Evolutionary conservation across 2,329 filamentous ascomycete species (phyloP), one percentile per base, ranked within the genome.

Genomic region (Cercospora janseana): DNA sequence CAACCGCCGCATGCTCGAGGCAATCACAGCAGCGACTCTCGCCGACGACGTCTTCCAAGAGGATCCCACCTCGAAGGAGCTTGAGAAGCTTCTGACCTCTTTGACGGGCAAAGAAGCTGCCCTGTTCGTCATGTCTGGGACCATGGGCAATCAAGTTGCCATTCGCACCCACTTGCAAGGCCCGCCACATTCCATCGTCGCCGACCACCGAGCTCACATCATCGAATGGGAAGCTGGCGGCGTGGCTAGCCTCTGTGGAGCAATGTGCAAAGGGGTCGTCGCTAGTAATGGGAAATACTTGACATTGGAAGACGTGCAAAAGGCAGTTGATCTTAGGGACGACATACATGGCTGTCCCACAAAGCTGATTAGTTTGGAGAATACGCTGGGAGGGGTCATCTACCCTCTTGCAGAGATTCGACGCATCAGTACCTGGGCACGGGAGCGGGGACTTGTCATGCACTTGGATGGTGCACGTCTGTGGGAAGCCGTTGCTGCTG

Each of bases 71-170:
- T 96, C 92, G 1, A 82, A 79, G 43, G 77, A 80, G 18, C 81
- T 97, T 31, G 87, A 96, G 68, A 71, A 77, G 37, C 84, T 87
- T 66, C 78, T 94, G 35, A 88, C 89, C 13, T 66, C 78, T 24
- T 77, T 94, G 3, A 81, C 88, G 1, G 82, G 82, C 59, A 90
- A 94, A 61, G 85, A 90, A 62, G 82, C 82, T 6, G 86, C 81
- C 0, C 75, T 96, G 4, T 83, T 95, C 46, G 88, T 95, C 48
- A 77, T 94, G 52, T 93, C 88, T 0, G 92, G 92, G 3, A 95
- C 91, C 4, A 95, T 95, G 90, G 57, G 89, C 31, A 96, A 96
- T 71, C 90, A 95, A 68, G 75, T 96, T 13, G 85, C 86, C 0
- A 77, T 95, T 32, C 82, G 91, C 29, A 79, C 87, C 1, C 86